phyloP scores from a whole-genome alignment of 2,329 filamentous ascomycete species.

The Fusarium coicis region DNA sequence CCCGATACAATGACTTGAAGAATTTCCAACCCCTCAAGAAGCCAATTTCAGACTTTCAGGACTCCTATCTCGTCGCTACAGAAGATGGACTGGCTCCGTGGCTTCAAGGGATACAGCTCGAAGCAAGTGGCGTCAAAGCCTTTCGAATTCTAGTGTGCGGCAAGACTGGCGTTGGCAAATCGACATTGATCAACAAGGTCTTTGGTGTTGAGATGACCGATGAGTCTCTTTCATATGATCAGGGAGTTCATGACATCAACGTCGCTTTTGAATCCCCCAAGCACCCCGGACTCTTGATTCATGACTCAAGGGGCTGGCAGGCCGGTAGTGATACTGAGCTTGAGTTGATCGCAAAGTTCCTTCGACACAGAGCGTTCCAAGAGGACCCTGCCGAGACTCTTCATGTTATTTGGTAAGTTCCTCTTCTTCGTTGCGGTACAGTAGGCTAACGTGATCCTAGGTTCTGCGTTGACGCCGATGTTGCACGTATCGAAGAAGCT shows the following conservation, averaged over 20 bases:
- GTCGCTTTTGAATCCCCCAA: slow-evolving; percentile 41
- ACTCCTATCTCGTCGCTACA: slow-evolving; percentile 19
- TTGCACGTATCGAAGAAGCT: slow-evolving; percentile 42
- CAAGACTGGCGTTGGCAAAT: slow-evolving; percentile 42
- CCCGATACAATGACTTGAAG: slow-evolving; percentile 33
- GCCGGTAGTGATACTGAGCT: slow-evolving; percentile 40
- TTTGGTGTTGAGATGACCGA: slow-evolving; percentile 43
- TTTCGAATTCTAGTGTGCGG: slow-evolving; percentile 42
- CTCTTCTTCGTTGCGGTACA: accelerated
- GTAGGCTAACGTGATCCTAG: not conserved
- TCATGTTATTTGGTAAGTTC: slow-evolving; percentile 37
- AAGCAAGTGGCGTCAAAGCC: slow-evolving; percentile 41
- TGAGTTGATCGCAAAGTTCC: slow-evolving; percentile 42
- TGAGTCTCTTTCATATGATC: slow-evolving; percentile 38
- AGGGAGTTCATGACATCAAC: slow-evolving; percentile 43
- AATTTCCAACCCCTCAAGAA: slow-evolving; percentile 30
- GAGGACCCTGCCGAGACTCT: slow-evolving; percentile 40
- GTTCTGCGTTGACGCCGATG: slow-evolving; percentile 43
- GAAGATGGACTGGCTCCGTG: slow-evolving; percentile 29
- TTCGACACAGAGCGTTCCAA: slow-evolving; percentile 40
- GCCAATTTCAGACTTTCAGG: slow-evolving; percentile 38
- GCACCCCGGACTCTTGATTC: slow-evolving; percentile 40
- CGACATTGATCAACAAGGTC: slow-evolving; percentile 44
- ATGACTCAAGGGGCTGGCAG: slow-evolving; percentile 43
- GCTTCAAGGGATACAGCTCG: slow-evolving; percentile 37